Evolutionary conservation across 257 asterid genomes (phyloP).

Genomic region (Gentiana dahurica): DNA sequence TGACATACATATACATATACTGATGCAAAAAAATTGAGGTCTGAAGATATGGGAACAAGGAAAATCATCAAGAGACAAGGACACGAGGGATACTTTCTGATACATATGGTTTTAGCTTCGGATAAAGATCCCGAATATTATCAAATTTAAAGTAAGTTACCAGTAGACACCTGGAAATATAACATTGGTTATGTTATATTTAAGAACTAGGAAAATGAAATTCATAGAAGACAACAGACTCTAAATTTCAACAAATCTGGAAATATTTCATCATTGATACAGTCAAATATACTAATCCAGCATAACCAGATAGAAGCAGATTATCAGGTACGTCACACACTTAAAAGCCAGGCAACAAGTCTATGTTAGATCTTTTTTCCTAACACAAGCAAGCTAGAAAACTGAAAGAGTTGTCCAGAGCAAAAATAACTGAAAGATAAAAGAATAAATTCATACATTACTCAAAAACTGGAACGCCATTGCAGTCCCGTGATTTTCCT

Average conservation of each 20-base stretch:
- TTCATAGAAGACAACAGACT: too few relatives aligned
- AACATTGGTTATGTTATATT: too few relatives aligned
- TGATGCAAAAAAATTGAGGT: too few relatives aligned
- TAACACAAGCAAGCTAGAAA: background rate
- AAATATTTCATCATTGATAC: background rate
- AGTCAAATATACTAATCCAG: background rate
- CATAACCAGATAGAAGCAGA: background rate
- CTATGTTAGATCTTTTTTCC: background rate
- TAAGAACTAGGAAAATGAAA: too few relatives aligned
- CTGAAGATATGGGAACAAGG: too few relatives aligned
- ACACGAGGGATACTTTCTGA: too few relatives aligned
- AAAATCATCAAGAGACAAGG: too few relatives aligned
- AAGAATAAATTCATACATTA: conserved; percentile 53
- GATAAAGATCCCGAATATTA: too few relatives aligned
- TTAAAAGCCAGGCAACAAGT: background rate
- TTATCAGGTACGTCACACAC: background rate
- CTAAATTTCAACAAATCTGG: background rate
- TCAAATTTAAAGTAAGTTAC: too few relatives aligned
- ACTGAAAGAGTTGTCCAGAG: background rate
- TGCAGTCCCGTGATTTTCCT: conserved; percentile 72
- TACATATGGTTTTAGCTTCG: too few relatives aligned
- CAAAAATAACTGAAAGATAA: conserved; percentile 7
- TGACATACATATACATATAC: too few relatives aligned
- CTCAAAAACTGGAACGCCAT: conserved; percentile 85
- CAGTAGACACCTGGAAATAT: too few relatives aligned